Base-by-base conservation (phyloP, 2,329 filamentous ascomycete species). In the Aureobasidium sp. region DNA sequence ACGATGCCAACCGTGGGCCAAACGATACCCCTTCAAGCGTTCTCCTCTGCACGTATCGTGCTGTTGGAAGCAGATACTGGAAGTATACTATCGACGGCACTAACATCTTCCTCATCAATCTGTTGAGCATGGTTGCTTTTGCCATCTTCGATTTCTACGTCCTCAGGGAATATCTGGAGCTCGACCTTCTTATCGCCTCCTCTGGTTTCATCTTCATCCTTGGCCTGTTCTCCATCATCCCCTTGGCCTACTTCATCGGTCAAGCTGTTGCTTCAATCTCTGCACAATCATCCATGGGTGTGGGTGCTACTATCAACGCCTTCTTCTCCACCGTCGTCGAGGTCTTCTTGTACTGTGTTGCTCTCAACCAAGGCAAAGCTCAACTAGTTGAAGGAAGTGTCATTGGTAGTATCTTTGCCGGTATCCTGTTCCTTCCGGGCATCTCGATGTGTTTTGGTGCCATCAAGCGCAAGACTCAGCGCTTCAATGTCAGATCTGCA, bases 361-460 rank as follows among this genome's bases (percentile, higher is more conserved):
- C 94, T 17, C 81, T 99, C 48, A 90, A 86, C 24, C 88, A 99
- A 74, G 94, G 94, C 66, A 99, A 99, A 74, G 88, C 88, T 2
- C 87, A 89, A 70, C 84, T 99, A 35, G 94, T 99, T 1, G 94
- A 99, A 74, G 94, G 94, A 54, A 97, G 92, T 75, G 91, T 99
- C 68, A 90, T 99, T 64, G 94, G 94, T 64, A 99, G 94, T 74
- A 97, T 99, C 64, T 97, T 99, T 73, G 93, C 93, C 4, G 94
- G 94, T 77, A 90, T 99, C 48, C 81, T 99, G 15, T 96, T 99
- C 72, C 81, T 99, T 49, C 94, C 94, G 0, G 94, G 94, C 1
- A 74, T 99, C 37, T 97, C 93, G 62, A 99, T 99, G 94, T 99
- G 94, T 75, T 99, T 97, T 70, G 94, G 94, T 48, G 95, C 95